Conservation (phyloP, 2,329 filamentous ascomycete species). For the Penicillium nordicum region DNA sequence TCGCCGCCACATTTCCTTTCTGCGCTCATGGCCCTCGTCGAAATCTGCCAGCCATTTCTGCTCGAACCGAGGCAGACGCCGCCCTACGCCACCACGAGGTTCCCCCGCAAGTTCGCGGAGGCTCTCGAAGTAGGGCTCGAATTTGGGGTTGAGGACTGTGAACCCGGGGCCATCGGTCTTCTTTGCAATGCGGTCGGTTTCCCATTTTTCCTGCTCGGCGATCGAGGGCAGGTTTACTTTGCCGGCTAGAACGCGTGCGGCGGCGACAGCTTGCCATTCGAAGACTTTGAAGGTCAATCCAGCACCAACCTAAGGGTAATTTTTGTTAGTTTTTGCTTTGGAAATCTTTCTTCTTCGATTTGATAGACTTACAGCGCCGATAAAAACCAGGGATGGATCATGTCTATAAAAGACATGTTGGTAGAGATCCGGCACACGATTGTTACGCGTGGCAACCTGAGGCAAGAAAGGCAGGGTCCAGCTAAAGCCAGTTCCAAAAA, state of each 20-base stretch:
- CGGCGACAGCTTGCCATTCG: constrained; percentile 65
- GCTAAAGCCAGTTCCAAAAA: constrained; percentile 65
- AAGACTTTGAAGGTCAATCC: constrained; percentile 65
- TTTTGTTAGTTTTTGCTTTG: constrained; percentile 2
- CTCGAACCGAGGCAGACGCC: constrained; percentile 44
- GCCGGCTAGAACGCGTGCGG: constrained; percentile 57
- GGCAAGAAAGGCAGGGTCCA: constrained; percentile 63
- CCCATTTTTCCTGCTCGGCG: constrained; percentile 55
- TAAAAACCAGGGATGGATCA: constrained; percentile 34
- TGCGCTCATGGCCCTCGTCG: constrained; percentile 52
- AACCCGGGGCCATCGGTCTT: constrained; percentile 59
- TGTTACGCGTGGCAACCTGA: constrained; percentile 39
- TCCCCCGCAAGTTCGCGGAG: constrained; percentile 44
- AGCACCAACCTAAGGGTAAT: constrained; percentile 30
- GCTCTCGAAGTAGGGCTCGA: constrained; percentile 63
- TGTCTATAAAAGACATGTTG: constrained; percentile 37
- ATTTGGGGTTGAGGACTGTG: constrained; percentile 57
- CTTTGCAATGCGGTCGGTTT: constrained; percentile 51
- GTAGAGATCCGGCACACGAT: constrained; percentile 35
- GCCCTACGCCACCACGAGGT: constrained; percentile 38
- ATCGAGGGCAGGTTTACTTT: constrained; percentile 50
- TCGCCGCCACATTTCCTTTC: constrained; percentile 58
- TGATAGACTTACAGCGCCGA: constrained; percentile 44
- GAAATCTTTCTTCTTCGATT: no score
- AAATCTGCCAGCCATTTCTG: constrained; percentile 46